Conservation (phyloP, 192 early-diverging fungal species). For the Coemansia sp. region DNA sequence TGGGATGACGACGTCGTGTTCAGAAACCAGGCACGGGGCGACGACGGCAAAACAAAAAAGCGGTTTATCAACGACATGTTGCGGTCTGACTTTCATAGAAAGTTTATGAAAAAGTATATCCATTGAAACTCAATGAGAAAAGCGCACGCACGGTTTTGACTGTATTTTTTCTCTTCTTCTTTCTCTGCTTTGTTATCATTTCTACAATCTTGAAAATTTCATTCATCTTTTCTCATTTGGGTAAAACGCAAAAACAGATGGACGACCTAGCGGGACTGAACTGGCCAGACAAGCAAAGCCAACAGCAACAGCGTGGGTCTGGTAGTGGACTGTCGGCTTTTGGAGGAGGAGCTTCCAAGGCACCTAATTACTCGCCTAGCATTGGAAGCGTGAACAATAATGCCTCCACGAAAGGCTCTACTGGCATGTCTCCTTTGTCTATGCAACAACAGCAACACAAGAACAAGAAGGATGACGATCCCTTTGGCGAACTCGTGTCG, state of each 20-base stretch:
- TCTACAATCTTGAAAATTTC: too few species aligned
- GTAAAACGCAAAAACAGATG: slow-evolving; percentile 8
- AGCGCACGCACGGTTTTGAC: too few species aligned
- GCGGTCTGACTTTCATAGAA: too few species aligned
- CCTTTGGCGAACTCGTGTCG: slow-evolving; percentile 53
- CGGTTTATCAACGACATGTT: slow-evolving; percentile 98
- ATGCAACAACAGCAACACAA: slow-evolving; percentile 5
- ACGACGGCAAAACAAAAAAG: slow-evolving; percentile 86
- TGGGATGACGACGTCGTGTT: slow-evolving; percentile 99
- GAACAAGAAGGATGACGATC: slow-evolving; percentile 28
- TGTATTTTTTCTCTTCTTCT: too few species aligned
- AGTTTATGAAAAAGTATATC: too few species aligned
- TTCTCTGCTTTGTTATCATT: too few species aligned
- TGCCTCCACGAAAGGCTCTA: background rate
- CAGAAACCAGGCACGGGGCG: slow-evolving; percentile 90
- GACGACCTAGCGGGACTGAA: slow-evolving; percentile 36
- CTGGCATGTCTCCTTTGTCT: background rate
- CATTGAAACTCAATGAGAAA: too few species aligned
- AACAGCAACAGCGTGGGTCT: slow-evolving; percentile 5
- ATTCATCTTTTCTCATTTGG: background rate
- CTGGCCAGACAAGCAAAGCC: slow-evolving; percentile 23
- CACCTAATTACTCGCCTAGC: slow-evolving; percentile 48
- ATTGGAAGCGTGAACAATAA: slow-evolving; percentile 3
- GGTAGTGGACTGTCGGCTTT: background rate
- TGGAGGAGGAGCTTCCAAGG: background rate